Evolutionary conservation across 2,329 filamentous ascomycete species (phyloP).

Genomic region (Xylariaceae sp.): DNA sequence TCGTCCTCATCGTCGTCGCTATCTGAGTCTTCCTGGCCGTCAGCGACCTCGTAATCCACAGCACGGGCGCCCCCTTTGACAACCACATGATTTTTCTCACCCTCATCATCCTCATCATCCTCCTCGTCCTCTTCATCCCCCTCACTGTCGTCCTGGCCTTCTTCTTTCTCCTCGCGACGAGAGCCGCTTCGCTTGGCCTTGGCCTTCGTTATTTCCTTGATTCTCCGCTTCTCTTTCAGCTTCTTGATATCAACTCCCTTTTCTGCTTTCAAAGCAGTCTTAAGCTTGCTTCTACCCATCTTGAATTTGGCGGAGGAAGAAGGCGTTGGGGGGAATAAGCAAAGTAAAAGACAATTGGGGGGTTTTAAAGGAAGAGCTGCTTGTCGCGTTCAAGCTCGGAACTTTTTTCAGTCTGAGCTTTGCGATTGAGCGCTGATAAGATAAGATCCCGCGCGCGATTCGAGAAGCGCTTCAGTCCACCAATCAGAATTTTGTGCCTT

Average conservation of each 20-base stretch:
- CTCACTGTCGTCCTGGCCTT: constrained; percentile 15
- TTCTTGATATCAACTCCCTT: constrained; percentile 30
- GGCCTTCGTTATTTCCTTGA: constrained; percentile 25
- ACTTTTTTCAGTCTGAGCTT: too few species aligned
- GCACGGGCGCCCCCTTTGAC: constrained; percentile 23
- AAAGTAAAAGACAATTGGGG: not conserved
- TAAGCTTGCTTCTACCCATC: constrained; percentile 29
- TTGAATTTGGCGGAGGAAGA: constrained; percentile 6
- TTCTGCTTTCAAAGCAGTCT: constrained; percentile 28
- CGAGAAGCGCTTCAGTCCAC: too few species aligned
- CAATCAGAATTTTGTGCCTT: too few species aligned
- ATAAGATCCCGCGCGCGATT: too few species aligned
- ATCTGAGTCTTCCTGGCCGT: constrained; percentile 25
- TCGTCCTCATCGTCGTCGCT: constrained; percentile 30
- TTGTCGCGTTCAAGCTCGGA: too few species aligned
- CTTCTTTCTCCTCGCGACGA: constrained; percentile 19
- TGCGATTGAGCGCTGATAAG: too few species aligned
- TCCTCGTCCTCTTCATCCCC: constrained; percentile 14
- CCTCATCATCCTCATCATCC: constrained; percentile 11
- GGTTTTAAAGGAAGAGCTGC: too few species aligned
- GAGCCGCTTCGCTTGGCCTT: constrained; percentile 21
- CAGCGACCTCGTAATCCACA: constrained; percentile 25
- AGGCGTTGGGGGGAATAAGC: not conserved
- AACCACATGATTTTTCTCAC: constrained; percentile 19
- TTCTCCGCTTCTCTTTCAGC: constrained; percentile 29